A percentile compares a stretch with the other conserved stretches of the same genome.
phyloP scores from a whole-genome alignment of 768 basidiomycete genomes.

The Agaricus sinodeliciosus region DNA sequence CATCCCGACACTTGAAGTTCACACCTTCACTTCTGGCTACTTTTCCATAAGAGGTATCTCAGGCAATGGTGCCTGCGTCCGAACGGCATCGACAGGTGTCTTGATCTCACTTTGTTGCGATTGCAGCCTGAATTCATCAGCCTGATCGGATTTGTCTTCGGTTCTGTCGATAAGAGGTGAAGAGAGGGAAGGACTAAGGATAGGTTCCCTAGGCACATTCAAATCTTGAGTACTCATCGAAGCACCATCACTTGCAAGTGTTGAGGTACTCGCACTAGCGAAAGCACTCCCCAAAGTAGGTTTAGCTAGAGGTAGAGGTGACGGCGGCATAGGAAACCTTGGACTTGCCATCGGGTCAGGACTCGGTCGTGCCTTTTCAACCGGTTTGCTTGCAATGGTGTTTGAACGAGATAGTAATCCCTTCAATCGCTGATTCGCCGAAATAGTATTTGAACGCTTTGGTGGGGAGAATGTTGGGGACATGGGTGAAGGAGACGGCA shows the following conservation, averaged over 20 bases:
- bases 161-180: neutral
- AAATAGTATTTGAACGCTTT: slow-evolving; percentile 30
- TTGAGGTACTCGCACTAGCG: slow-evolving; percentile 4
- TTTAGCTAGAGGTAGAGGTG: slow-evolving; percentile 18
- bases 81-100: neutral
- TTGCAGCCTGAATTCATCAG: too few species aligned
- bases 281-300: slow-evolving; percentile 2
- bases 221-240: neutral
- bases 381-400: slow-evolving; percentile 20
- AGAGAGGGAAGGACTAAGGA: neutral
- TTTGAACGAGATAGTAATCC: slow-evolving; percentile 36
- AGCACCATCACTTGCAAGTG: neutral
- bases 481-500: slow-evolving; percentile 7
- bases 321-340: slow-evolving; percentile 20
- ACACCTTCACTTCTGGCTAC: neutral
- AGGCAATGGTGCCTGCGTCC: neutral
- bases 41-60: neutral
- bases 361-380: neutral
- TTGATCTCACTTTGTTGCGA: neutral
- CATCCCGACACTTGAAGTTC: neutral
- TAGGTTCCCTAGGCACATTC: slow-evolving; percentile 2
- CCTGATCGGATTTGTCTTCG: neutral
- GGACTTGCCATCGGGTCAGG: slow-evolving; percentile 16
- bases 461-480: slow-evolving; percentile 18
- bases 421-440: slow-evolving; percentile 42